phyloP scores from a whole-genome alignment of 2,329 filamentous ascomycete species.

The Fusarium ambrosium region DNA sequence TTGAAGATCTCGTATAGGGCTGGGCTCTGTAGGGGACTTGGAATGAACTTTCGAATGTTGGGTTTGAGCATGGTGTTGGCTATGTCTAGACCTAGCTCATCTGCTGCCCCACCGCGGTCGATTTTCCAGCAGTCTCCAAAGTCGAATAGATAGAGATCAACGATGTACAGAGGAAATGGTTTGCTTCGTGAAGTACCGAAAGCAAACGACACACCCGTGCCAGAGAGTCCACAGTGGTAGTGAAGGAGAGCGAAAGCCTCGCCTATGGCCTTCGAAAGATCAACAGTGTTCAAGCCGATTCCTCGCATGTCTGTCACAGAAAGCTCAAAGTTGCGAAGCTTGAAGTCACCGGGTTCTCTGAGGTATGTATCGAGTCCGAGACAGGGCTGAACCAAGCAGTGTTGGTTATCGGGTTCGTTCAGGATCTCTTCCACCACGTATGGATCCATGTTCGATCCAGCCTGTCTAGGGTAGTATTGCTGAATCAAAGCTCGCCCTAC shows the following conservation, averaged over 20 bases:
- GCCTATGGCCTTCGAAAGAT: neutral
- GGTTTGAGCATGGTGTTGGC: neutral
- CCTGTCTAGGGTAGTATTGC: neutral
- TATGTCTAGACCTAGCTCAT: neutral
- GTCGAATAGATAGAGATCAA: neutral
- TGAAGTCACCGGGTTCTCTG: neutral
- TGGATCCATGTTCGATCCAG: neutral
- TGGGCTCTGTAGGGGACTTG: neutral
- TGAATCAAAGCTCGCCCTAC: neutral
- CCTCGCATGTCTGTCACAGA: neutral
- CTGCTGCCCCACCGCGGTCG: rapidly evolving
- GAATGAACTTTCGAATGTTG: neutral
- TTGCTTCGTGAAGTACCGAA: neutral
- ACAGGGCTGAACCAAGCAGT: neutral
- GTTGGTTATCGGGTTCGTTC: neutral
- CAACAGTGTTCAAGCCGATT: neutral
- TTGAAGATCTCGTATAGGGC: neutral
- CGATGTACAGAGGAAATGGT: neutral
- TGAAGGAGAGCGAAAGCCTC: neutral
- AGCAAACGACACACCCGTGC: neutral
- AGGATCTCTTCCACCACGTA: neutral
- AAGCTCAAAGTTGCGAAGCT: neutral
- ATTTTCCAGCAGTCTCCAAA: neutral
- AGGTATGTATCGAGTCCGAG: neutral
- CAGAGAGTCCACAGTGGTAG: neutral